These are phyloP conservation scores for Phaeosphaeria sp. DNA, from an alignment of 2,329 filamentous ascomycete species.

Conservation along the genomic window DNA sequence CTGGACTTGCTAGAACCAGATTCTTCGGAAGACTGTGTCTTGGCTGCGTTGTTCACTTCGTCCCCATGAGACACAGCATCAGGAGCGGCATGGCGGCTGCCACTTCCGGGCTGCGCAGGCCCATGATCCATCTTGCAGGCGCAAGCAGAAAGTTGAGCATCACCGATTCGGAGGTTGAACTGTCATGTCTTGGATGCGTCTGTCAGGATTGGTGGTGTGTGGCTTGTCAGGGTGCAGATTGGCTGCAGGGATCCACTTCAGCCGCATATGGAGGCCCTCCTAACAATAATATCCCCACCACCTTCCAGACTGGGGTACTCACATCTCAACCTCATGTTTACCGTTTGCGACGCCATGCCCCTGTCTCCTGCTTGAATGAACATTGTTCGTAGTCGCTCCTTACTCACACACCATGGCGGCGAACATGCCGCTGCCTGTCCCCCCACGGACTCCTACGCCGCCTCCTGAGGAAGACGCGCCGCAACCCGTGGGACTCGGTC, in stretches of 20 bases:
- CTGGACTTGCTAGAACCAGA: slow-evolving; percentile 46
- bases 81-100: not conserved
- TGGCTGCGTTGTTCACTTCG: slow-evolving; percentile 51
- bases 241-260: slow-evolving; percentile 23
- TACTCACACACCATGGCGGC: slow-evolving; percentile 61
- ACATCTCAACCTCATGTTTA: slow-evolving; percentile 9
- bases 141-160: not conserved
- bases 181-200: slow-evolving; percentile 26
- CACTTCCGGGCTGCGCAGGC: slow-evolving; percentile 9
- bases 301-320: slow-evolving; percentile 17
- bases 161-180: slow-evolving; percentile 12
- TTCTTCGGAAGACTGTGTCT: slow-evolving; percentile 45
- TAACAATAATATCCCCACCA: slow-evolving; percentile 32
- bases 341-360: slow-evolving; percentile 12
- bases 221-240: slow-evolving; percentile 16
- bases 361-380: slow-evolving; percentile 22
- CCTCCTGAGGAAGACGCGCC: slow-evolving; percentile 61
- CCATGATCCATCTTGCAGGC: slow-evolving; percentile 30
- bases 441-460: slow-evolving; percentile 70
- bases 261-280: slow-evolving; percentile 29
- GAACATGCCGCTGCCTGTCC: slow-evolving; percentile 64
- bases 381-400: slow-evolving; percentile 25
- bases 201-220: slow-evolving; percentile 4
- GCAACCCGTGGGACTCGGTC: slow-evolving; percentile 41
- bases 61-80: not conserved